A percentile compares a stretch with the other conserved stretches of the same genome.
phyloP scores from a whole-genome alignment of 2,329 filamentous ascomycete species.

The Claviceps digitariae region DNA sequence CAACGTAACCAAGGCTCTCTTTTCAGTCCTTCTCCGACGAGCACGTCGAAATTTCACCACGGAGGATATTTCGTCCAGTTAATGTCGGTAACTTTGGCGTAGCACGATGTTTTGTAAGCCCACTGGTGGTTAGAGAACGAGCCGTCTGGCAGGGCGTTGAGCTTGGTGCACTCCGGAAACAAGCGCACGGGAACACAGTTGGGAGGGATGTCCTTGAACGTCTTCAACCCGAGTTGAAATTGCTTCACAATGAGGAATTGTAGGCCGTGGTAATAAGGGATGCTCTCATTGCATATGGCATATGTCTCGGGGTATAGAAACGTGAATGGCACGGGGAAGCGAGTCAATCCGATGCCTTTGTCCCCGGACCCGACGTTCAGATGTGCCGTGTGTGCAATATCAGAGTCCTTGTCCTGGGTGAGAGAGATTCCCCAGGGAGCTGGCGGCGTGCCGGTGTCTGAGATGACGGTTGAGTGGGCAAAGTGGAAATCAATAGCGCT shows the following conservation, averaged over 20 bases:
- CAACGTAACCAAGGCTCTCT: no score
- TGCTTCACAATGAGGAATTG: conserved; percentile 27
- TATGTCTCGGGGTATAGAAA: conserved; percentile 22
- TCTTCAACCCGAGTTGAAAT: conserved; percentile 11
- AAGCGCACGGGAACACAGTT: conserved; percentile 29
- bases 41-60: conserved; percentile 2
- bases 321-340: conserved; percentile 14
- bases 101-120: conserved; percentile 25
- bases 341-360: conserved; percentile 17
- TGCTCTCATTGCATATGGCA: conserved; percentile 27
- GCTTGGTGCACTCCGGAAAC: conserved; percentile 27
- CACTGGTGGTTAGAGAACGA: conserved; percentile 26
- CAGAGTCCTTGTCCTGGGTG: neutral
- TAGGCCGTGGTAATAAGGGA: conserved; percentile 26
- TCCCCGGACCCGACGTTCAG: neutral
- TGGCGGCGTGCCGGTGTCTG: conserved; percentile 1
- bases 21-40: neutral
- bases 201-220: conserved; percentile 16
- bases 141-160: conserved; percentile 22
- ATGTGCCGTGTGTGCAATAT: neutral
- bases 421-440: conserved; percentile 12
- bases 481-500: conserved; percentile 22
- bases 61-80: conserved; percentile 14
- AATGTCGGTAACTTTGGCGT: conserved; percentile 21
- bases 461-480: conserved; percentile 2